Percentiles rank a stretch among this genome's conserved stretches.
phyloP scores from a whole-genome alignment of 2,329 filamentous ascomycete species.

The Aspergillus terreus region DNA sequence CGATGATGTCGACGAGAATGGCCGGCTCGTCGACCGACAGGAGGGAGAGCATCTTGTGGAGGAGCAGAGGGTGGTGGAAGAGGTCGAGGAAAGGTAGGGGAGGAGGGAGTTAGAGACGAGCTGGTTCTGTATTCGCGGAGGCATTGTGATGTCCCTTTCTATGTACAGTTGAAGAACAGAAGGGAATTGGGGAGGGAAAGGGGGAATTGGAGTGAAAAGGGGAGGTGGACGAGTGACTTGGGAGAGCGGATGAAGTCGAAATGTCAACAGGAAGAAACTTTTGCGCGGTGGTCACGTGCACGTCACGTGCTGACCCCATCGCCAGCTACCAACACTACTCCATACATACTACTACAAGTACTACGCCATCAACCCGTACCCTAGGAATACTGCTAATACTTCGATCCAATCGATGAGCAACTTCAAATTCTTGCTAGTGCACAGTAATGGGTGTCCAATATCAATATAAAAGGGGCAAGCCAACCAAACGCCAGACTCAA shows the following conservation, averaged over 20 bases:
- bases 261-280: conserved; percentile 2
- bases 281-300: conserved; percentile 9
- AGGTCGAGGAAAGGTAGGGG: conserved; percentile 29
- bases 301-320: neutral
- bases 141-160: conserved; percentile 24
- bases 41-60: conserved; percentile 12
- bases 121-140: conserved; percentile 37
- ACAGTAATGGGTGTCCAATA: too few species aligned
- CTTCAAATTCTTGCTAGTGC: neutral
- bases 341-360: too few species aligned
- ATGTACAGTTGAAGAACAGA: neutral
- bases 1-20: conserved; percentile 31
- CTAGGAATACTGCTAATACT: neutral
- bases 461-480: neutral
- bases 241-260: neutral
- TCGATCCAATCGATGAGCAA: neutral
- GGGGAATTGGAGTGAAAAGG: neutral
- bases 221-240: neutral
- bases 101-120: conserved; percentile 32
- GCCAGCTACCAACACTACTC: neutral
- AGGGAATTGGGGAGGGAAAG: neutral
- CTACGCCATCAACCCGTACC: too few species aligned
- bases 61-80: conserved; percentile 19
- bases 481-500: neutral
- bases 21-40: conserved; percentile 22